Conservation (phyloP, 306 rosid genomes). For the Quercus ilex region DNA sequence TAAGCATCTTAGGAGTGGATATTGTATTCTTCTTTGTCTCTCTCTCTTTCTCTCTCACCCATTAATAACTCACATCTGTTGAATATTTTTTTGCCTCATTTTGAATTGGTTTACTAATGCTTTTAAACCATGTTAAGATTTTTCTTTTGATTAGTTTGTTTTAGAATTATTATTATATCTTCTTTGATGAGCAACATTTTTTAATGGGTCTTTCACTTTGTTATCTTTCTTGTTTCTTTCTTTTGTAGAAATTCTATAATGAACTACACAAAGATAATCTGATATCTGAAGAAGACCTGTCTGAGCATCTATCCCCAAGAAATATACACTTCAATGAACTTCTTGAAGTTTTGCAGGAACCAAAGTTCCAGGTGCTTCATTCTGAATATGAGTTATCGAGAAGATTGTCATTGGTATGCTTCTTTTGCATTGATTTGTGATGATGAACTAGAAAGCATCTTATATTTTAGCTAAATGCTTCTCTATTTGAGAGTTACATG, state of each 20-base stretch:
- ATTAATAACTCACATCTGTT: not conserved
- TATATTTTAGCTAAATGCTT: not conserved
- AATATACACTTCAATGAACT: conserved; percentile 38
- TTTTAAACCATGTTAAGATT: not conserved
- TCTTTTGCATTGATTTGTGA: conserved; percentile 8
- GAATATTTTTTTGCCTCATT: conserved; percentile 1
- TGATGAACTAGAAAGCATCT: not conserved
- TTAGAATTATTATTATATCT: conserved; percentile 7
- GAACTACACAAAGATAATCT: conserved; percentile 34
- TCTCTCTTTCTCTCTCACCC: too few species aligned
- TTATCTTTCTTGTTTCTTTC: not conserved
- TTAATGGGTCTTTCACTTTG: not conserved
- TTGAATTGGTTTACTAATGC: conserved; percentile 23
- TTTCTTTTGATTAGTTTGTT: not conserved
- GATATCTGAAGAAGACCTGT: conserved; percentile 36
- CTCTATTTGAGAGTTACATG: not conserved
- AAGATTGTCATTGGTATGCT: conserved; percentile 62
- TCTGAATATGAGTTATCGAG: conserved; percentile 62
- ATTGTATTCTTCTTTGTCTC: not conserved
- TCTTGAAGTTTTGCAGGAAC: conserved; percentile 55
- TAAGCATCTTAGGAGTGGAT: not conserved
- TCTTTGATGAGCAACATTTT: conserved; percentile 6
- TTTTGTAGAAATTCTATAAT: conserved; percentile 48
- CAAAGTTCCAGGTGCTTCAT: conserved; percentile 58
- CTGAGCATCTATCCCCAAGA: conserved; percentile 46